A percentile compares a stretch with the other conserved stretches of the same genome.
Conservation (phyloP, 495 filamentous ascomycete genomes). For the Aspergillus leporis region DNA sequence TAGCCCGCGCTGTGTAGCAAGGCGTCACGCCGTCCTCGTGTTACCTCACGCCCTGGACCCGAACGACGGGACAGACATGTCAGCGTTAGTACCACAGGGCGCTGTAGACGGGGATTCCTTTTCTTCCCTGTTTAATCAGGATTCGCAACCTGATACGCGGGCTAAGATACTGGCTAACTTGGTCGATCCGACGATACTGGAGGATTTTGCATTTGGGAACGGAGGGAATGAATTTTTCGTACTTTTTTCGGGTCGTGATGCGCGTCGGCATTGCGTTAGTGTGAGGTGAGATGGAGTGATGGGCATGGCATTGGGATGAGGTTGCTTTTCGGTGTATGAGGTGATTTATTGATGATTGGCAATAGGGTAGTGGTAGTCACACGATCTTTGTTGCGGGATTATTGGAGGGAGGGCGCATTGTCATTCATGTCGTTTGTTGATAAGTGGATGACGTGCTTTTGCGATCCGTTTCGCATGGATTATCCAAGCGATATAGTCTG, state of each 20-base stretch:
- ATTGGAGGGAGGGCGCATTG: neutral
- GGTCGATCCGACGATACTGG: slow-evolving; percentile 28
- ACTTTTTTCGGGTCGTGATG: slow-evolving; percentile 9
- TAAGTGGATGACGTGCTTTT: neutral
- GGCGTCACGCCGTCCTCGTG: slow-evolving; percentile 7
- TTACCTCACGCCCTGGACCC: neutral
- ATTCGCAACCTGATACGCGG: slow-evolving; percentile 20
- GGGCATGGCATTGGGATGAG: neutral
- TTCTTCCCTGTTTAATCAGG: slow-evolving; percentile 25
- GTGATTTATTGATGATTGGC: neutral
- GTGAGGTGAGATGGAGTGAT: neutral
- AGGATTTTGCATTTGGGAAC: slow-evolving; percentile 32
- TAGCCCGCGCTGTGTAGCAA: slow-evolving; percentile 23
- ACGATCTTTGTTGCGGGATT: neutral
- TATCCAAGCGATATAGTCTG: neutral
- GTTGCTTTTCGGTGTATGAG: neutral
- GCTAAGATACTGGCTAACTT: slow-evolving; percentile 29
- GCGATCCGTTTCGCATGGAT: neutral
- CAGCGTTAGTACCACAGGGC: neutral
- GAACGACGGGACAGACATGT: neutral
- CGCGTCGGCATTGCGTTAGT: neutral
- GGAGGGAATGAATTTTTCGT: slow-evolving; percentile 22
- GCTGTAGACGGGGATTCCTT: slow-evolving; percentile 24
- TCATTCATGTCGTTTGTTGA: neutral
- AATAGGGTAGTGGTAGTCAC: neutral